Conservation (phyloP, 108 stramenopile genomes). For the Chaetoceros muelleri region DNA sequence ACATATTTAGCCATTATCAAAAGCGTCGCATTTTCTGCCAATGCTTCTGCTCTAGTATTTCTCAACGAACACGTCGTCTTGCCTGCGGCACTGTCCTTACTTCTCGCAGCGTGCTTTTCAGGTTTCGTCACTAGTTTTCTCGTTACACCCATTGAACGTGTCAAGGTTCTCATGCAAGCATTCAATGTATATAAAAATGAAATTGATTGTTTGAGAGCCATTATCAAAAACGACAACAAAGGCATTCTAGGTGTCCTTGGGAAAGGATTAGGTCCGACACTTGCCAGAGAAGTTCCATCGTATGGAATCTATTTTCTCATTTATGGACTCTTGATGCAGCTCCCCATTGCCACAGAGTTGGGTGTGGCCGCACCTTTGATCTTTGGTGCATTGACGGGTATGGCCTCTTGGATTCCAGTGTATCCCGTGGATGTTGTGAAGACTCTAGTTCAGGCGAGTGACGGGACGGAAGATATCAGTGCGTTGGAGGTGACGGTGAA, state of each 20-base stretch:
- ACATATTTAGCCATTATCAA: conserved; percentile 22
- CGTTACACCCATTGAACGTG: conserved; percentile 35
- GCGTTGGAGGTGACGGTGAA: conserved; percentile 16
- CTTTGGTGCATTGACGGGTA: conserved; percentile 26
- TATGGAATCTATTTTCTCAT: conserved; percentile 37
- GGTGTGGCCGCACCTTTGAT: conserved; percentile 25
- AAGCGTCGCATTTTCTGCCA: conserved; percentile 38
- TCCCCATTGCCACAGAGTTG: conserved; percentile 10
- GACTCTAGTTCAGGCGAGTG: conserved; percentile 28
- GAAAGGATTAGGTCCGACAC: conserved; percentile 24
- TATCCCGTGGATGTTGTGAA: conserved; percentile 43
- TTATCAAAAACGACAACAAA: conserved; percentile 18
- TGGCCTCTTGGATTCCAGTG: conserved; percentile 32
- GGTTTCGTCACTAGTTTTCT: conserved; percentile 40
- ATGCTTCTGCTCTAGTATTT: conserved; percentile 14
- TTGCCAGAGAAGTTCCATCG: conserved; percentile 25
- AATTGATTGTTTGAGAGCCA: conserved; percentile 23
- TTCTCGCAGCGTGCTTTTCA: conserved; percentile 32
- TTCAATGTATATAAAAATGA: conserved; percentile 23
- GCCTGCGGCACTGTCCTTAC: conserved; percentile 3
- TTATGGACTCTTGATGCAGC: conserved; percentile 25
- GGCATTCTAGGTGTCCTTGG: conserved; percentile 25
- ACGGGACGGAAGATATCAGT: conserved; percentile 11
- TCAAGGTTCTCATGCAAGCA: conserved; percentile 43
- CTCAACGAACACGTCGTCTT: conserved; percentile 10